phyloP scores from a whole-genome alignment of 768 basidiomycete species.

The Amanita molliuscula region DNA sequence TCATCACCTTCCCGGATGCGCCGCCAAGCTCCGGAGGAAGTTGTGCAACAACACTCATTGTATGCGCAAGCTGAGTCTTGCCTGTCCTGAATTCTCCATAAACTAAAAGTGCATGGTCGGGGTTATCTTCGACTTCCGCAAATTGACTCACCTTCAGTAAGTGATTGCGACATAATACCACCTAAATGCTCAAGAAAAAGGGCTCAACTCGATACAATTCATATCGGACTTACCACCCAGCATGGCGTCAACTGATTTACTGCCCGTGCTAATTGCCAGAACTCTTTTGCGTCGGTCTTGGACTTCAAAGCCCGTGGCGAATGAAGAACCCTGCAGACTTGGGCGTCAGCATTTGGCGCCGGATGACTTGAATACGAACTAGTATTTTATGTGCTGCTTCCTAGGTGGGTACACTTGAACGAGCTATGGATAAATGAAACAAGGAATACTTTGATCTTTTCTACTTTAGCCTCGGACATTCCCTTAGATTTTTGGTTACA shows the following conservation, averaged over 20 bases:
- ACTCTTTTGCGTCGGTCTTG: conserved; percentile 79
- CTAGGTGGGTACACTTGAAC: conserved; percentile 24
- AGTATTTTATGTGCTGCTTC: conserved; percentile 86
- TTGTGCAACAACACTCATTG: conserved; percentile 86
- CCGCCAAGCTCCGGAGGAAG: conserved; percentile 86
- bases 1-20: conserved; percentile 70
- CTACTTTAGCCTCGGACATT: conserved; percentile 94
- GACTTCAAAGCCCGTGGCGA: conserved; percentile 86
- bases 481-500: conserved; percentile 39
- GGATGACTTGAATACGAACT: conserved; percentile 23
- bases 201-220: neutral
- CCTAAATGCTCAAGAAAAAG: conserved; percentile 31
- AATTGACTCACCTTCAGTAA: conserved; percentile 62
- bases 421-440: neutral
- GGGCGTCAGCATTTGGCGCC: neutral
- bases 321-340: conserved; percentile 66
- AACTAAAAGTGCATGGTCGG: conserved; percentile 33
- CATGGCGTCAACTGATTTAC: conserved; percentile 83
- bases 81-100: conserved; percentile 96
- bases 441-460: conserved; percentile 75
- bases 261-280: conserved; percentile 80
- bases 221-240: conserved; percentile 65
- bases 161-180: conserved; percentile 86
- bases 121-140: neutral
- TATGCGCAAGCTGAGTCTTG: conserved; percentile 93